Evolutionary conservation across 257 asterid genomes (phyloP).

Genomic region (Nyctanthes arbortristis): DNA sequence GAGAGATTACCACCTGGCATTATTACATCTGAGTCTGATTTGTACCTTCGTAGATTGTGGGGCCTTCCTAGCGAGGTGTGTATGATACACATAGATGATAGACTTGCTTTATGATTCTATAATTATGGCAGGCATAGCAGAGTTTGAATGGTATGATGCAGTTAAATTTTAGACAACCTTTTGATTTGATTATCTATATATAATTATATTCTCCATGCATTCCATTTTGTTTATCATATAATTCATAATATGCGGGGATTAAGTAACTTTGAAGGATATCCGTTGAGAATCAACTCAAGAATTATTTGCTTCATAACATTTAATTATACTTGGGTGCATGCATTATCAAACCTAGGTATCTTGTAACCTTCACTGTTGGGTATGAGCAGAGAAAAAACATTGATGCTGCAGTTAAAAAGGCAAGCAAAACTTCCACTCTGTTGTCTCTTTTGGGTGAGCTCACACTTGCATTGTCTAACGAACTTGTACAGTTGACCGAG

Average conservation of each 20-base stretch:
- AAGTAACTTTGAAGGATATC: not conserved
- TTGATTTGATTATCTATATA: not conserved
- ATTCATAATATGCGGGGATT: not conserved
- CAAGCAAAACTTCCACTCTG: constrained; percentile 15
- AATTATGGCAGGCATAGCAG: not conserved
- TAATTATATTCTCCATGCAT: not conserved
- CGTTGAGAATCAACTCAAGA: not conserved
- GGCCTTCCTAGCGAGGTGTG: constrained; percentile 84
- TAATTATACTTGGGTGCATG: constrained; percentile 22
- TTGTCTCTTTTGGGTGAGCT: not conserved
- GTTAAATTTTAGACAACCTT: no score
- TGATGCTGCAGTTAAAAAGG: constrained; percentile 88
- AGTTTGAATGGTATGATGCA: not conserved
- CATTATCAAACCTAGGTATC: constrained; percentile 82
- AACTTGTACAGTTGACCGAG: constrained; percentile 71
- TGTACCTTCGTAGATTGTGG: constrained; percentile 76
- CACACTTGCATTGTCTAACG: constrained; percentile 23
- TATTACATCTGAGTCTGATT: constrained; percentile 57
- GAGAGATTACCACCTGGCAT: constrained; percentile 86
- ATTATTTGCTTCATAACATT: not conserved
- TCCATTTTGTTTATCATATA: not conserved
- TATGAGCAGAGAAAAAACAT: constrained; percentile 72
- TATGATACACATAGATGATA: constrained; percentile 10
- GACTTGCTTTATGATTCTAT: constrained; percentile 8
- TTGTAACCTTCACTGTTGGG: constrained; percentile 87